These are phyloP conservation scores for Stagonosporopsis chrysanthemi DNA, from an alignment of 2,329 filamentous ascomycete species.

Conservation along the genomic window DNA sequence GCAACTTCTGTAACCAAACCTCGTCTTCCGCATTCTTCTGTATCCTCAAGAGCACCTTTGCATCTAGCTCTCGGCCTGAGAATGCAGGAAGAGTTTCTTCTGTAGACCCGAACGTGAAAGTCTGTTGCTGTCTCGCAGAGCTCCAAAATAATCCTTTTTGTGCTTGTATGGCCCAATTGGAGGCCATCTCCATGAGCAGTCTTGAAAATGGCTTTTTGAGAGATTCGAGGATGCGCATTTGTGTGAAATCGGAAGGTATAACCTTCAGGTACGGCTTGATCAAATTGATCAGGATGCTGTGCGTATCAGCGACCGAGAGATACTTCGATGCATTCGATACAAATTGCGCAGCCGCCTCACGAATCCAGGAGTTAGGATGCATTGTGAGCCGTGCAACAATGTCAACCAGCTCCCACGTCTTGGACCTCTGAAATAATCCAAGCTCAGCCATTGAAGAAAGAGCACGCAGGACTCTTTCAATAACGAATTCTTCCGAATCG, in stretches of 20 bases:
- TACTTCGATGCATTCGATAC: conserved; percentile 78
- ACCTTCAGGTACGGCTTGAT: conserved; percentile 83
- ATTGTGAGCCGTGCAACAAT: conserved; percentile 84
- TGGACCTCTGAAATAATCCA: conserved; percentile 83
- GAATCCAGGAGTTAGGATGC: conserved; percentile 95
- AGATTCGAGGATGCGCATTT: conserved; percentile 78
- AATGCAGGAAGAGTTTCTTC: conserved; percentile 62
- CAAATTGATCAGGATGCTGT: conserved; percentile 83
- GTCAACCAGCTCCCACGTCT: conserved; percentile 86
- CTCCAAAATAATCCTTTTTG: conserved; percentile 91
- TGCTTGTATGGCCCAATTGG: conserved; percentile 83
- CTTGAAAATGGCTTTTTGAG: conserved; percentile 83
- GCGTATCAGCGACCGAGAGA: conserved; percentile 78
- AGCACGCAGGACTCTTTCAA: conserved; percentile 88
- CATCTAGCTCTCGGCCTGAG: conserved; percentile 64
- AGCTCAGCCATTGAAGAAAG: conserved; percentile 87
- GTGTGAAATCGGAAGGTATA: conserved; percentile 71
- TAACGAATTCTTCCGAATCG: conserved; percentile 91
- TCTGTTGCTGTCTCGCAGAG: conserved; percentile 71
- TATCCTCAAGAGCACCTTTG: conserved; percentile 67
- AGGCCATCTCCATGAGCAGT: conserved; percentile 81
- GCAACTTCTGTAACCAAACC: conserved; percentile 84
- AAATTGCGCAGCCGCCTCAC: conserved; percentile 87
- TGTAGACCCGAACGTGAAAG: conserved; percentile 70
- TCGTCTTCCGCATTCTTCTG: conserved; percentile 91